Evolutionary conservation across 768 basidiomycete species (phyloP), one percentile per base, ranked within the genome.

Genomic region (Boletellus ananiceps): DNA sequence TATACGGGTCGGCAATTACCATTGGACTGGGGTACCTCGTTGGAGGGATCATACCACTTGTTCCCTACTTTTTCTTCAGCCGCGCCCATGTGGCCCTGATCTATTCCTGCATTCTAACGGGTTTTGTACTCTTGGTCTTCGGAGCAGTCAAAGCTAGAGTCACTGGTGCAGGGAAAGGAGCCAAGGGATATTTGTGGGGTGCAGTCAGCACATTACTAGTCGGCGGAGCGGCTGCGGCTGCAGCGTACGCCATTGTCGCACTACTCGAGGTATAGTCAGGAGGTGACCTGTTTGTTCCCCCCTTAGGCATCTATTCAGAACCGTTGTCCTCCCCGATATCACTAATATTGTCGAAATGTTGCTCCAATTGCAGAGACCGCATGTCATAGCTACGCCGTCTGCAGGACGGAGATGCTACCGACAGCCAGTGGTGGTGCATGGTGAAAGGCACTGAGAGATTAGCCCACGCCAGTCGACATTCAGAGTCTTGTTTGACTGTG

Each of bases 21-120:
- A 98, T 99, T 63, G 96, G 95, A 53, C 78, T 92, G 62, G 92
- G 93, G 12, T 95, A 98, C 72, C 84, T 94, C 54, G 45, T 95
- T 47, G 96, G 96, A 39, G 96, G 96, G 27, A 75, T 94, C 47
- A 88, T 98, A 59, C 96, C 96, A 0, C 79, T 99, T 32, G 58
- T 93, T 9, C 93, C 93, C 9, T 95, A 96, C 71, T 93, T 98
- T 73, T 92, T 93, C 73, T 80, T 93, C 57, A 67, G 81, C 3
- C 68, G 68, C 12, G 93, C 92, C 8, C 77, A 82, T 32, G 65
- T 80, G 21, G 79, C 86, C 37, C 73, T 91, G 40, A 69, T 88
- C 39, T 88, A 82, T 58, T 90, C 88, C 0, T 86, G 76, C 54
- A 63, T 91, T 52, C 67, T 96, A 47, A 99, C 95, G 5, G 90